Percentiles rank a stretch among this genome's conserved stretches.
These are phyloP conservation scores for Salmacisia buchloeana DNA, from an alignment of 1,284 basidiomycete species.

Conservation along the genomic window DNA sequence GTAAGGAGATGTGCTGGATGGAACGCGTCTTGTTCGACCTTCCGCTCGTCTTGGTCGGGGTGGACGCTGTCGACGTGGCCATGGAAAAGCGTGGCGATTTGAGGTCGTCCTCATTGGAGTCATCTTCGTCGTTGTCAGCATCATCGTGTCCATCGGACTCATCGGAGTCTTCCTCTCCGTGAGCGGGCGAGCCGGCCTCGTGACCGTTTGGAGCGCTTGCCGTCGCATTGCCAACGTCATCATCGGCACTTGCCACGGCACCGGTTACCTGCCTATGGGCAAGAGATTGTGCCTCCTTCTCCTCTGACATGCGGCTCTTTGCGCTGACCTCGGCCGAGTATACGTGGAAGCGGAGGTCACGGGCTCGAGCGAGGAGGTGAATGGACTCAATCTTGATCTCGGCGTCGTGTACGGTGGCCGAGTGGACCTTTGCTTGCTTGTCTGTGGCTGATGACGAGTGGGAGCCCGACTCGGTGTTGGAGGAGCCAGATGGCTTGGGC, in stretches of 20 bases:
- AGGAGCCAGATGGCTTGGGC: conserved; percentile 57
- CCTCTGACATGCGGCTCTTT: not conserved
- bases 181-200: not conserved
- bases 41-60: conserved; percentile 18
- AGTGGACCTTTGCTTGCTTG: conserved; percentile 29
- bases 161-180: conserved; percentile 14
- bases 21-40: conserved; percentile 17
- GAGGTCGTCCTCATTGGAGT: no score
- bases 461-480: no score
- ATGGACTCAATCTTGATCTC: conserved; percentile 40
- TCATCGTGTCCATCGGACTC: conserved; percentile 5
- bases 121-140: not conserved
- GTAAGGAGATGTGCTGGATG: conserved; percentile 30
- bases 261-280: conserved; percentile 10
- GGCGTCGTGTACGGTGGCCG: conserved; percentile 32
- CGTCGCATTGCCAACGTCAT: no score
- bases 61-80: conserved; percentile 2
- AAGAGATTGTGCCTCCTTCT: not conserved
- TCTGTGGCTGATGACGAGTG: no score
- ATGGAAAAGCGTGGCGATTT: not conserved
- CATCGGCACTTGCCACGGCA: conserved; percentile 25
- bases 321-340: conserved; percentile 31
- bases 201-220: not conserved
- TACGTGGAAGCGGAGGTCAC: conserved; percentile 42
- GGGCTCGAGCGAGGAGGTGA: conserved; percentile 30